These are phyloP conservation scores for Ramaria sp. DNA, from an alignment of 768 basidiomycete species.

Conservation along the genomic window DNA sequence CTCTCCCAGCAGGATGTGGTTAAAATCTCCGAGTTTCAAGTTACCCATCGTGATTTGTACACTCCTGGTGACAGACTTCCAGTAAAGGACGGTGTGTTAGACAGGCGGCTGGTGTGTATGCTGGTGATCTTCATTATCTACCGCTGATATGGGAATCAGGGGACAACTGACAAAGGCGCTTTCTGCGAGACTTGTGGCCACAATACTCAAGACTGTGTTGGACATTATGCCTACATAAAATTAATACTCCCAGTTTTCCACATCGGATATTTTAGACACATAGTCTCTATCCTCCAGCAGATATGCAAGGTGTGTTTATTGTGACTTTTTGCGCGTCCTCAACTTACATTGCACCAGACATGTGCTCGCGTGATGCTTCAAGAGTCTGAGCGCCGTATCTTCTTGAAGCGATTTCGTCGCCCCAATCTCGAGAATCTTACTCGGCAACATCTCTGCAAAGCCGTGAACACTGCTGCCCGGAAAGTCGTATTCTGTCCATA, in stretches of 20 bases:
- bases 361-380: conserved; percentile 88
- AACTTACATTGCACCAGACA: conserved; percentile 27
- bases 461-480: conserved; percentile 76
- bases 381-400: conserved; percentile 74
- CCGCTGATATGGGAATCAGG: conserved; percentile 34
- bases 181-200: conserved; percentile 95
- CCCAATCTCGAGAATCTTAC: conserved; percentile 89
- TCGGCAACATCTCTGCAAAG: conserved; percentile 69
- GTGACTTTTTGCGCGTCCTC: neutral
- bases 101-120: conserved; percentile 69
- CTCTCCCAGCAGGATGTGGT: conserved; percentile 93
- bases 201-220: conserved; percentile 87
- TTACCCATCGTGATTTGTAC: conserved; percentile 88
- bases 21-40: conserved; percentile 91
- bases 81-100: conserved; percentile 86
- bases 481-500: conserved; percentile 90
- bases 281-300: conserved; percentile 84
- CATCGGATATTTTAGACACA: conserved; percentile 96
- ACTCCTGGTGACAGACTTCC: conserved; percentile 74
- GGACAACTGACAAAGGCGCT: conserved; percentile 86
- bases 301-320: conserved; percentile 77
- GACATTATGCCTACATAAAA: conserved; percentile 98
- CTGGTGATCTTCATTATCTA: neutral
- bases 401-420: conserved; percentile 82
- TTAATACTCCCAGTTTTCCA: conserved; percentile 95